Base-by-base conservation (phyloP, 306 rosid genomes). In the Inga laurina region DNA sequence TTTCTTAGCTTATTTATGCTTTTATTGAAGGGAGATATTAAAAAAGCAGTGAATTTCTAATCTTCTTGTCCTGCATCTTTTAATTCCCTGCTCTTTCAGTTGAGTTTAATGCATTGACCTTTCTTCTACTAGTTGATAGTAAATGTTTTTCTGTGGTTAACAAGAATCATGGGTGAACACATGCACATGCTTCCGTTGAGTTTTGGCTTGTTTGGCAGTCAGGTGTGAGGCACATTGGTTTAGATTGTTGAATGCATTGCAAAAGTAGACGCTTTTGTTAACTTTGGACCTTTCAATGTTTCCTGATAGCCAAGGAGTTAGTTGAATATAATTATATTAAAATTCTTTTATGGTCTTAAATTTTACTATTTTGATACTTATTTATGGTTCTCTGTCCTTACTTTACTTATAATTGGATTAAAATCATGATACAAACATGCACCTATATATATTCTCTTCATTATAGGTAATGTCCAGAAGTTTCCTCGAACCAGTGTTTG, bases 401-500 rank as follows among this genome's bases (percentile, higher is more conserved):
- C 13, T 59, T 59, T 59, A 10, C 66, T 59, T 59, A 5, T 12
- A 24, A 24, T 22, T n/a, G 15, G 66, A 57, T 57, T 7, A n/a
- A 57, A 57, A 57, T 57, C 66, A 59, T 59, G 32, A 57, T 59
- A 15, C 14, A 59, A 8, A 22, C 66, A 22, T 22, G 34, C 30
- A 22, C 8, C 30, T n/a, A 19, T 56, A 5, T n/a, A 59, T 22
- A 10, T 59, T 59, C 27, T 22, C 66, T 22, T 59, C 66, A n/a
- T 10, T 80, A 18, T 74, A 94, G 99, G 97, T 78, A 97, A 94
- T 70, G 91, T 74, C 77, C 88, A 91, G 21, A 93, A 87, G 65
- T 97, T 97, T 84, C 92, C 97, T 24, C 90, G 97, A 74, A 27
- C 54, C 10, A 90, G 85, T 75, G 91, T 94, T 76, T 92, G 97